These are phyloP conservation scores for Boletus reticuloceps DNA, from an alignment of 768 basidiomycete genomes.

Conservation along the genomic window DNA sequence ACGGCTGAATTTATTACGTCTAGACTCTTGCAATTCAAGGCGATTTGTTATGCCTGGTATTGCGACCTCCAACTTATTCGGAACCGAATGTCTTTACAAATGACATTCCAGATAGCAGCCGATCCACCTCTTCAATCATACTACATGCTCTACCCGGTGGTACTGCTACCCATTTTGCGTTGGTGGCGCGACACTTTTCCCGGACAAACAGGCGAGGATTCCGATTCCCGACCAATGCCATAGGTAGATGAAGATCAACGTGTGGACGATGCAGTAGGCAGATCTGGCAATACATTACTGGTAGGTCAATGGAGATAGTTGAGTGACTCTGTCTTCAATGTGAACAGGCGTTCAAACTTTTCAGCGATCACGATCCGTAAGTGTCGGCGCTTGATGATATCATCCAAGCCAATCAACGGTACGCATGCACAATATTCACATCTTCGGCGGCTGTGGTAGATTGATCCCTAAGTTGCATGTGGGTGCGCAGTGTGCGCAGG, in stretches of 20 bases:
- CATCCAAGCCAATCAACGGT: not conserved
- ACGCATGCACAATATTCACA: not conserved
- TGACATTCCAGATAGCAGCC: not conserved
- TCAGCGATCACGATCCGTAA: not conserved
- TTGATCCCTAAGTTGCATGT: not conserved
- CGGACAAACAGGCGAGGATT: not conserved
- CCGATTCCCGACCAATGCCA: not conserved
- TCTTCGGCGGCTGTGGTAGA: not conserved
- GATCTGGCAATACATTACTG: not conserved
- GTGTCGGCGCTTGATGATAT: not conserved
- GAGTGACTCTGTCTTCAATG: not conserved
- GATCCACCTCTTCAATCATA: not conserved
- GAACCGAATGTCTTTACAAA: not conserved
- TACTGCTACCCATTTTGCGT: not conserved
- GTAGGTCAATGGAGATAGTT: not conserved
- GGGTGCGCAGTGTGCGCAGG: not conserved
- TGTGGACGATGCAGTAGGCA: not conserved
- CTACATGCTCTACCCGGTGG: too few species aligned
- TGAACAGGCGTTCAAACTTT: not conserved
- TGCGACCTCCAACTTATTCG: not conserved
- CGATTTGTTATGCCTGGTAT: not conserved
- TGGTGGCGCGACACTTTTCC: not conserved
- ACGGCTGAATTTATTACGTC: not conserved
- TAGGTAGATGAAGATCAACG: not conserved
- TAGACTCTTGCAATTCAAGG: not conserved